Base-by-base conservation (phyloP, 179 eudicot genomes). In the Silene noctiflora region DNA sequence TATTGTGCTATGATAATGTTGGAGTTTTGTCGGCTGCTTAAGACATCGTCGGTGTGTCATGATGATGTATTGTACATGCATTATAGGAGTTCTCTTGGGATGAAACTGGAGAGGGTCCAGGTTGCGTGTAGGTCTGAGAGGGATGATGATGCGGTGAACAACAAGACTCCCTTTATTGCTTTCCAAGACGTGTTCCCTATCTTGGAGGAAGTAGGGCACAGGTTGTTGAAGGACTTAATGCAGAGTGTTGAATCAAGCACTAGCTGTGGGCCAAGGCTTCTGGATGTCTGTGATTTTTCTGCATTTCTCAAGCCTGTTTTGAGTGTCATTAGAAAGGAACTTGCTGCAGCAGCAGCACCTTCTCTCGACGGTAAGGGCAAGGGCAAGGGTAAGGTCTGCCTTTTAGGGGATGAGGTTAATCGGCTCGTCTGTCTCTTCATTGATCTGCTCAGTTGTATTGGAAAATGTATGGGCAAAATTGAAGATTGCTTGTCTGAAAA, bases 1-100 rank as follows among this genome's bases (percentile, higher is more conserved):
- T 81, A 75, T 61, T 88, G 81, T 73, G 90, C 88, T 16, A 82
- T 80, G 9, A 74, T 87, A 62, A 75, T 92, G 44, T 83, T 94
- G 85, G 92, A 88, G 72, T 88, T 94, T 64, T 92, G 98, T 82
- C 85, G 78, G 77, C 64, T 90, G 78, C 86, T 94, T n/a, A 78
- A 71, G 71, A 69, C 20, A 5, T 55, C 71, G 66, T 63, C 77
- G 20, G 82, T 25, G 2, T 12, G 82, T 0, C 74, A n/a, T 22
- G 86, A 85, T 62, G 88, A 90, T 61, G 71, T 56, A 14, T 73
- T 95, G 63, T 93, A 91, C 80, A 25, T 46, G 21, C 77, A 84
- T 22, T 95, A 97, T 68, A 83, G 97, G 74, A 84, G 78, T 77
- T 71, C 83, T 66, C 86, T 95, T 60, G 99, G 90, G 64, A 70